Conservation (phyloP, 2,329 filamentous ascomycete genomes). For the Colletotrichum spaethianum region DNA sequence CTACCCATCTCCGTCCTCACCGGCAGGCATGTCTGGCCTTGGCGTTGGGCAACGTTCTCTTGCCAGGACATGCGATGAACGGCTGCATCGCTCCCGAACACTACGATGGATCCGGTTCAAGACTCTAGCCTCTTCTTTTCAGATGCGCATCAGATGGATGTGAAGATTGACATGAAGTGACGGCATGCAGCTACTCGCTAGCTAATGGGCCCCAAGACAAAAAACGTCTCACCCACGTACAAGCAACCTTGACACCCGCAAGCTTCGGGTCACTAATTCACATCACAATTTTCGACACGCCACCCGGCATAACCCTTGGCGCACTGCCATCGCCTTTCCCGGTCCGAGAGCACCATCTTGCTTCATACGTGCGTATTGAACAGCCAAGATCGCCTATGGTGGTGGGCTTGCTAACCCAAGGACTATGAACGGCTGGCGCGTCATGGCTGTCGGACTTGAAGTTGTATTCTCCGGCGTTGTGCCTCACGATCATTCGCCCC, state of each 20-base stretch:
- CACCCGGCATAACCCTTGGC: not conserved
- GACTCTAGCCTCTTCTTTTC: not conserved
- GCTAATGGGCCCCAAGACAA: not conserved
- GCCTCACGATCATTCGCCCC: not conserved
- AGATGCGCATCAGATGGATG: not conserved
- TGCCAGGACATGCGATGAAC: constrained; percentile 1
- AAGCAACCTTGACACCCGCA: not conserved
- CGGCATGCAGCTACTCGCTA: not conserved
- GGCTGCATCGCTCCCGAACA: not conserved
- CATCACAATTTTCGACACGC: not conserved
- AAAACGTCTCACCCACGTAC: not conserved
- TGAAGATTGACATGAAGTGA: not conserved
- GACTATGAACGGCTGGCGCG: not conserved
- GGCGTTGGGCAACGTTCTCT: not conserved
- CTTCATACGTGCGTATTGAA: not conserved
- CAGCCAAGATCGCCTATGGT: not conserved
- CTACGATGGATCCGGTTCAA: not conserved
- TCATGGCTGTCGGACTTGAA: not conserved
- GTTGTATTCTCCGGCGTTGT: not conserved
- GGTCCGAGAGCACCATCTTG: not conserved
- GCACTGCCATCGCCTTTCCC: not conserved
- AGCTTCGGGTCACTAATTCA: not conserved
- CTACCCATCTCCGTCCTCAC: not conserved
- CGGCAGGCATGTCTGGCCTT: not conserved
- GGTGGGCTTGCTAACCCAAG: not conserved